Conservation (phyloP, 441 rosid genomes). For the Kokia cookei region DNA sequence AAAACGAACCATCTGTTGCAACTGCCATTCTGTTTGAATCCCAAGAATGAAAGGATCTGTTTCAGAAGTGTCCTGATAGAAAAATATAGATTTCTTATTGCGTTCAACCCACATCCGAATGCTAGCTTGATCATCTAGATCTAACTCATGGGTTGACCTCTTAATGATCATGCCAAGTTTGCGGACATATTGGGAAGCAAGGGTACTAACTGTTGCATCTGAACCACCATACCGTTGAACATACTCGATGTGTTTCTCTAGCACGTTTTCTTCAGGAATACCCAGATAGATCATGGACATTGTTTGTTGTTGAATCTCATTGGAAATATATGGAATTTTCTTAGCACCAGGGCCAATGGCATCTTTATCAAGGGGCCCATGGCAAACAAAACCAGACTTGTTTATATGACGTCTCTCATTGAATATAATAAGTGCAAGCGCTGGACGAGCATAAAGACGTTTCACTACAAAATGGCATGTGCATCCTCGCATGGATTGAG, state of each 20-base stretch:
- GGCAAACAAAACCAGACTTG: slow-evolving; percentile 84
- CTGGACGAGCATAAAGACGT: slow-evolving; percentile 76
- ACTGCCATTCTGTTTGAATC: slow-evolving; percentile 95
- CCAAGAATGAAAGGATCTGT: slow-evolving; percentile 75
- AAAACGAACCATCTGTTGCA: slow-evolving; percentile 89
- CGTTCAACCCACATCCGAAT: slow-evolving; percentile 89
- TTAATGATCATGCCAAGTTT: slow-evolving; percentile 90
- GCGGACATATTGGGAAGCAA: slow-evolving; percentile 93
- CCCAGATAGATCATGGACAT: slow-evolving; percentile 99
- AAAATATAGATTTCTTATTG: slow-evolving; percentile 81
- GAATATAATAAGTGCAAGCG: slow-evolving; percentile 68
- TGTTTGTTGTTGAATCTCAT: slow-evolving; percentile 86
- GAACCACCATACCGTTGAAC: slow-evolving; percentile 83
- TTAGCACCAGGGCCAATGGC: slow-evolving; percentile 98
- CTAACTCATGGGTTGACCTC: slow-evolving; percentile 88
- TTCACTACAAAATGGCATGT: slow-evolving; percentile 90
- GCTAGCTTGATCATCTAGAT: slow-evolving; percentile 91
- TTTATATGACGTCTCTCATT: slow-evolving; percentile 82
- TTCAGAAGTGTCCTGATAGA: slow-evolving; percentile 78
- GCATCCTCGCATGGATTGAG: slow-evolving; percentile 97
- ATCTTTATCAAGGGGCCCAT: slow-evolving; percentile 95
- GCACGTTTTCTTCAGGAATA: slow-evolving; percentile 84
- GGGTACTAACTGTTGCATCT: slow-evolving; percentile 62
- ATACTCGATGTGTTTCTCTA: slow-evolving; percentile 94
- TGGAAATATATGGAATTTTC: slow-evolving; percentile 77